A percentile compares a stretch with the other conserved stretches of the same genome.
phyloP scores from a whole-genome alignment of 2,329 filamentous ascomycete species.

The Penicillium sp. region DNA sequence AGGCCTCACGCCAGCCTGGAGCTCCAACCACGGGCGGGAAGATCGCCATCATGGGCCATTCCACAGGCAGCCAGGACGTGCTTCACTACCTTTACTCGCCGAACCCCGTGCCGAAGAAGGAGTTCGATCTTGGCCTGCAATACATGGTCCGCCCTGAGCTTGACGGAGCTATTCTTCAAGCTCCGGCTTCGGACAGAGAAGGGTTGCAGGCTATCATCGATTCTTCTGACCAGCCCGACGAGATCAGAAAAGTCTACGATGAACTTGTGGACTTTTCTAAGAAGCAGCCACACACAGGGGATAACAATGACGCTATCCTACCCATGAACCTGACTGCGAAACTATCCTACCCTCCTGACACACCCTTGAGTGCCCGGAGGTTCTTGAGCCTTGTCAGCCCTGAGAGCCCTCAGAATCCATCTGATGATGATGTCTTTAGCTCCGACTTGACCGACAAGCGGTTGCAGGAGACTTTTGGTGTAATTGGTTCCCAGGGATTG shows the following conservation, averaged over 20 bases:
- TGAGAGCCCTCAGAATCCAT: slow-evolving; percentile 56
- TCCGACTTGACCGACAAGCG: slow-evolving; percentile 66
- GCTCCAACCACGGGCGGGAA: slow-evolving; percentile 42
- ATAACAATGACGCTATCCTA: slow-evolving; percentile 32
- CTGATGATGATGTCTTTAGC: slow-evolving; percentile 88
- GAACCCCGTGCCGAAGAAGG: slow-evolving; percentile 39
- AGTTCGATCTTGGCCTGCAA: slow-evolving; percentile 27
- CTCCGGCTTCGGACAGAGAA: slow-evolving; percentile 76
- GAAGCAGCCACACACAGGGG: slow-evolving; percentile 25
- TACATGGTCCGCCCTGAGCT: slow-evolving; percentile 54
- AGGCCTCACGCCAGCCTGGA: slow-evolving; percentile 20
- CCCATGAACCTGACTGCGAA: slow-evolving; percentile 36
- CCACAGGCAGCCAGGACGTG: slow-evolving; percentile 69
- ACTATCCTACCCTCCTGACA: slow-evolving; percentile 34
- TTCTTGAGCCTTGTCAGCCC: slow-evolving; percentile 60
- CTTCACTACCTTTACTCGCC: slow-evolving; percentile 61
- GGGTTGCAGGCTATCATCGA: slow-evolving; percentile 46
- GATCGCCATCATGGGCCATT: slow-evolving; percentile 70
- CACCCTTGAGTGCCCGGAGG: slow-evolving; percentile 58
- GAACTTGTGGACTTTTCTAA: slow-evolving; percentile 39
- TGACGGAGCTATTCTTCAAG: slow-evolving; percentile 78
- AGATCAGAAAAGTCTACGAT: slow-evolving; percentile 31
- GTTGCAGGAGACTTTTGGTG: slow-evolving; percentile 66
- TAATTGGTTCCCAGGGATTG: slow-evolving; percentile 39
- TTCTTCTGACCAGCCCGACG: slow-evolving; percentile 14